Base-by-base conservation (phyloP, 257 asterid species). In the Oldenlandia corymbosa region DNA sequence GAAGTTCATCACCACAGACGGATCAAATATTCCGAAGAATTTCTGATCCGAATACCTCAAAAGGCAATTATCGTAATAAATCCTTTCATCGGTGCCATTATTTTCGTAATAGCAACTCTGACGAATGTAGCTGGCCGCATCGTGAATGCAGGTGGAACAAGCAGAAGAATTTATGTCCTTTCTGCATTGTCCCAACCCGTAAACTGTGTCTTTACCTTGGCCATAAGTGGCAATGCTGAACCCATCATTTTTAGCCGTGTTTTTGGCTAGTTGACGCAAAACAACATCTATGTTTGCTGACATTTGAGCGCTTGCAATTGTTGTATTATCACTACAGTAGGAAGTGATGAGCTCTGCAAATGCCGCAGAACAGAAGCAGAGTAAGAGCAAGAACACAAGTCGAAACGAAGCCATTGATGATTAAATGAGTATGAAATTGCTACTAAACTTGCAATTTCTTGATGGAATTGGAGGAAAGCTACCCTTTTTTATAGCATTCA, bases 121-220 rank as follows among this genome's bases (percentile, higher is more conserved):
- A n/a, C n/a, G n/a, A n/a, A n/a, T n/a, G n/a, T n/a, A n/a, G n/a
- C n/a, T n/a, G n/a, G n/a, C n/a, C n/a, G n/a, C n/a, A n/a, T n/a
- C n/a, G n/a, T n/a, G n/a, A n/a, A n/a, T n/a, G n/a, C n/a, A n/a
- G n/a, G n/a, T n/a, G n/a, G n/a, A n/a, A n/a, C n/a, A n/a, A n/a
- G n/a, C n/a, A 42, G 41, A 8, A 56, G 34, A 26, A 79, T 81
- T 70, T 24, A 86, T 76, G 50, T 88, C 98, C 26, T 84, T 91
- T 55, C 98, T 72, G 81, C 98, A 88, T 72, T 91, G 98, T 14
- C 82, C 88, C 41, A 88, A 79, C 54, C 98, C 98, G 18, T 69
- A 80, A 69, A 86, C 58, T 72, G 32, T 60, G 60, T 71, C 67
- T 4, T 6, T 24, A 0, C 67, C 78, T 16, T 31, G 14, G 27